A percentile compares a stretch with the other conserved stretches of the same genome.
These are phyloP conservation scores for Leccinum arenicola DNA, from an alignment of 768 basidiomycete genomes.

Conservation along the genomic window DNA sequence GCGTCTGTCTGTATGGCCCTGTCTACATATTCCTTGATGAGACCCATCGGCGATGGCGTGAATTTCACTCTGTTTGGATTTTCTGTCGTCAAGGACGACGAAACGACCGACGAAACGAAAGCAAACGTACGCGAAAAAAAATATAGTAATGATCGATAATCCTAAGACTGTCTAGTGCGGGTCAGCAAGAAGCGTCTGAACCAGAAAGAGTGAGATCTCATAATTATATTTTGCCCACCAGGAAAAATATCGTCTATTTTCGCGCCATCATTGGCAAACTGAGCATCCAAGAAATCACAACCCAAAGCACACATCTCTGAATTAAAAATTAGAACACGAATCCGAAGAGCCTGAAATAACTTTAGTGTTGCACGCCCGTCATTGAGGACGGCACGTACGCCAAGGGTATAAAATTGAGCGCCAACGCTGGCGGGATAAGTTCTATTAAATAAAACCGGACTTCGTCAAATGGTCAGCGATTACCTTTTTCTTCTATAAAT, in stretches of 20 bases:
- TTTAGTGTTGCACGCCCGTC: not conserved
- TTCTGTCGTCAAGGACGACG: not conserved
- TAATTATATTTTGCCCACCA: slow-evolving; percentile 83
- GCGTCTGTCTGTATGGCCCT: slow-evolving; percentile 37
- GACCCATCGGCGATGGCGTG: slow-evolving; percentile 19
- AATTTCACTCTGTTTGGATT: no score
- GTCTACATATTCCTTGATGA: slow-evolving; percentile 36
- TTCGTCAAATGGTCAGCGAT: not conserved
- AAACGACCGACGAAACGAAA: not conserved
- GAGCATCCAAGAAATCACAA: no score
- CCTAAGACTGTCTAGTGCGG: slow-evolving; percentile 73
- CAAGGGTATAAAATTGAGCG: slow-evolving; percentile 84
- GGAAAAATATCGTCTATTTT: slow-evolving; percentile 48
- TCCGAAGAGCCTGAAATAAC: slow-evolving; percentile 42
- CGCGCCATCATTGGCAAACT: no score
- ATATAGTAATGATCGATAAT: slow-evolving; percentile 62
- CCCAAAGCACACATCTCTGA: slow-evolving; percentile 36
- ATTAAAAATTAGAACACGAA: slow-evolving; percentile 77
- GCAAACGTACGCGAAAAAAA: slow-evolving; percentile 56
- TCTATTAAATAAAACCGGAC: slow-evolving; percentile 66
- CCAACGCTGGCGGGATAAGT: slow-evolving; percentile 81
- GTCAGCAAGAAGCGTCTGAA: not conserved
- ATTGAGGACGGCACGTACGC: slow-evolving; percentile 33
- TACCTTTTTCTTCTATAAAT: not conserved
- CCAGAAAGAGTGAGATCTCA: slow-evolving; percentile 26